Evolutionary conservation across 139 green algal species (phyloP), one percentile per base, ranked within the genome.

Genomic region (Picochlorum sp.): DNA sequence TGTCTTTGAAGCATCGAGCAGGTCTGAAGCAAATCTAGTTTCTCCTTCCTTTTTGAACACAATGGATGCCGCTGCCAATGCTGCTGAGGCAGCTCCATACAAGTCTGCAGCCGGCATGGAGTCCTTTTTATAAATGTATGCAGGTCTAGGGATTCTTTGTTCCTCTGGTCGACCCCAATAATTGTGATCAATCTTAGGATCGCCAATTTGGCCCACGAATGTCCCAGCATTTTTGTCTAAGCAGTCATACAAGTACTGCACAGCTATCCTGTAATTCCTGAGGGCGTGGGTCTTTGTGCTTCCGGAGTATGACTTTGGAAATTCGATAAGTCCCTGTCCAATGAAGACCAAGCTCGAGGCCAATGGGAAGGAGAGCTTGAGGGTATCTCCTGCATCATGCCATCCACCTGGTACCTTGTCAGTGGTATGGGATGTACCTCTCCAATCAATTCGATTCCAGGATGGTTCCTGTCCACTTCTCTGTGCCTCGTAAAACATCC

Each of bases 321-420:
- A 88, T 49, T 89, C 76, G 2, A 89, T 57, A 3, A 83, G 26
- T 37, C 79, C 74, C 79, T 74, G 87, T 9, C 75, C 69, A 56
- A 89, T 70, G 46, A 78, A 64, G 21, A 62, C 58, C 10, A 76
- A 41, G 21, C 78, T 73, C 32, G 76, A 80, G 6, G 74, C 76
- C 47, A 85, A 65, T 3, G 82, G 79, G 56, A 89, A 84, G 58
- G 64, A 65, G 24, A 80, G 56, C 68, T 88, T 89, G 57, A 89
- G 41, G 50, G 80, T 64, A 62, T 89, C 82, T 49, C 30, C 68
- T 26, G 47, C 61, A 49, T 67, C 69, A 56, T 63, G 67, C 69
- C 64, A 70, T 32, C 64, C 64, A 51, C 64, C 64, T 15, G 46
- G 45, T 16, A 70, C 24, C 15, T n/a, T 14, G 21, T 70, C 64